Percentiles rank a stretch among this genome's conserved stretches.
Evolutionary conservation across 1,139 yeast species (phyloP).

Genomic region (Candida pseudoviswanathii): DNA sequence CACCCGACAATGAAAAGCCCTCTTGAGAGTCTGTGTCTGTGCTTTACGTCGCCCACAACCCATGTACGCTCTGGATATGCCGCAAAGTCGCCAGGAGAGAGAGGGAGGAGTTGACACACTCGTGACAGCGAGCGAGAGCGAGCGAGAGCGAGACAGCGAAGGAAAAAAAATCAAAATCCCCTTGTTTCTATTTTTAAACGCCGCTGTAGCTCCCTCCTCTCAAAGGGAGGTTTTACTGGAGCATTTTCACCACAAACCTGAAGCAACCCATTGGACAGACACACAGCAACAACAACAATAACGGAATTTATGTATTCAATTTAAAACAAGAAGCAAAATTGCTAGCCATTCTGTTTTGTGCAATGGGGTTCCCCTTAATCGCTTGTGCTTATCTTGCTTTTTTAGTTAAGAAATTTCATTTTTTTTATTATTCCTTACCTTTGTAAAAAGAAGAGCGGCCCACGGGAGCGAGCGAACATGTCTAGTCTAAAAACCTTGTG

Average conservation of each 20-base stretch:
- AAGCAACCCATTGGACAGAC: too few relatives aligned
- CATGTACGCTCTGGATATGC: too few relatives aligned
- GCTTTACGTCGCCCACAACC: neutral
- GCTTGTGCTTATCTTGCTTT: neutral
- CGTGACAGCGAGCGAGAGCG: neutral
- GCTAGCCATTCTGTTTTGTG: neutral
- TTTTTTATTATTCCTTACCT: too few relatives aligned
- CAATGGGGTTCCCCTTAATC: neutral
- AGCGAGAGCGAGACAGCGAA: neutral
- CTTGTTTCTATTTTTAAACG: neutral
- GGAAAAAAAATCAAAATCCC: neutral
- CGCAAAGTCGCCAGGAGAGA: too few relatives aligned
- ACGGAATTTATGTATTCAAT: neutral
- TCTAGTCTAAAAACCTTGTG: too few relatives aligned
- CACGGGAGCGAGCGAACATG: too few relatives aligned
- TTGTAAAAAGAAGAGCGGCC: too few relatives aligned
- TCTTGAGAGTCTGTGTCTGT: neutral
- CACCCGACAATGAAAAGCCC: neutral
- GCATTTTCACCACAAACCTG: neutral
- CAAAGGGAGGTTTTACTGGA: constrained; percentile 1
- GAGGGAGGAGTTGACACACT: too few relatives aligned
- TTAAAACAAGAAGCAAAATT: neutral
- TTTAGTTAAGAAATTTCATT: too few relatives aligned
- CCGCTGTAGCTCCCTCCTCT: neutral
- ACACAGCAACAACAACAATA: too few relatives aligned